A percentile compares a stretch with the other conserved stretches of the same genome.
These are phyloP conservation scores for Coemansia sp. DNA, from an alignment of 192 early-diverging fungal genomes.

Conservation along the genomic window DNA sequence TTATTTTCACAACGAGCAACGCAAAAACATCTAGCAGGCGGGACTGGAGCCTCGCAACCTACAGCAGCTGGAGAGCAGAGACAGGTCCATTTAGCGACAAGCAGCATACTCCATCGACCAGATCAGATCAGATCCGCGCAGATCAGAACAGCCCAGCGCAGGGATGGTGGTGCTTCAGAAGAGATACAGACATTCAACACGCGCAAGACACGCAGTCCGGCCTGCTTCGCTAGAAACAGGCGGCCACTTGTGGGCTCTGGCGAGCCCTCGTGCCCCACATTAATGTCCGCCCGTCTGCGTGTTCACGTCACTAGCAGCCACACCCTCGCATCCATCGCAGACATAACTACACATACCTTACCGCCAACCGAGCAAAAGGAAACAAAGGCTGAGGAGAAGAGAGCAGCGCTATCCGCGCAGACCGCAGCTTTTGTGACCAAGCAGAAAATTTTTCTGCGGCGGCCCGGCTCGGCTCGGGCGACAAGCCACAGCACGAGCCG, in stretches of 20 bases:
- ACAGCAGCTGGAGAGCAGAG: no score
- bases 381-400: background rate
- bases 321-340: background rate
- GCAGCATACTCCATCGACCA: no score
- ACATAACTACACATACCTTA: background rate
- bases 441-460: conserved; percentile 1
- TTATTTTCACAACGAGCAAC: no score
- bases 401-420: background rate
- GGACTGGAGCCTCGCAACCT: no score
- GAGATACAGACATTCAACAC: conserved; percentile 48
- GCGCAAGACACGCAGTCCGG: conserved; percentile 43
- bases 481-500: no score
- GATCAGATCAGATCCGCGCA: no score
- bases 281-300: conserved; percentile 48
- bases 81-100: no score
- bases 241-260: conserved; percentile 36
- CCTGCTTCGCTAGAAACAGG: conserved; percentile 1
- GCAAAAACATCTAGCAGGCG: no score
- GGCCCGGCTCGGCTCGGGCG: conserved; percentile 1
- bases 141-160: no score
- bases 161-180: conserved; percentile 28
- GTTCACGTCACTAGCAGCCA: conserved; percentile 35
- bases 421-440: background rate
- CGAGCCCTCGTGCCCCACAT: conserved; percentile 32
- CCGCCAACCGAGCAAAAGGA: background rate